A percentile compares a stretch with the other conserved stretches of the same genome.
Conservation (phyloP, 2,329 filamentous ascomycete species). For the Botrytis sinoallii region DNA sequence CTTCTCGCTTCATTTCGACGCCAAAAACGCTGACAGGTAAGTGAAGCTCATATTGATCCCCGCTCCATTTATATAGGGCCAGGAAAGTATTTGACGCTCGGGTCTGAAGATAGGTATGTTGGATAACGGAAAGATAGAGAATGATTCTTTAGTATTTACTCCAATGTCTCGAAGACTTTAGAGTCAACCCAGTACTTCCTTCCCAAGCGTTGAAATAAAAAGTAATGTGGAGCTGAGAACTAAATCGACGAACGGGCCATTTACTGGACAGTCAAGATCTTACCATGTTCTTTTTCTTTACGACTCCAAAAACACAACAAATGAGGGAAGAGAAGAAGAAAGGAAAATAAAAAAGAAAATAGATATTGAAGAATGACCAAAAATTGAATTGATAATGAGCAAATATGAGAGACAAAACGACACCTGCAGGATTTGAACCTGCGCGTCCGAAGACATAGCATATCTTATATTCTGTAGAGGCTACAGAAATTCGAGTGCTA, state of each 20-base stretch:
- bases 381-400: not conserved
- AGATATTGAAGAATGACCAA: not conserved
- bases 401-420: not conserved
- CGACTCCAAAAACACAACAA: not conserved
- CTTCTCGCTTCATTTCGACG: not conserved
- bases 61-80: not conserved
- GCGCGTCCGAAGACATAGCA: constrained; percentile 39
- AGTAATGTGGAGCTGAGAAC: not conserved
- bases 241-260: not conserved
- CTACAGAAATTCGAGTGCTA: constrained; percentile 36
- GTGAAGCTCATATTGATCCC: not conserved
- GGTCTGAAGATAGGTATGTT: not conserved
- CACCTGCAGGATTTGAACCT: constrained; percentile 39
- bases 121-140: not conserved
- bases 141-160: not conserved
- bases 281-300: not conserved
- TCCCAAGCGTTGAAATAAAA: not conserved
- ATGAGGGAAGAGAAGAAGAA: not conserved
- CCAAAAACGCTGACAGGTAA: not conserved
- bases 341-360: not conserved
- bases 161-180: not conserved
- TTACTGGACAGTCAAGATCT: not conserved
- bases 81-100: not conserved
- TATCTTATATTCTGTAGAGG: constrained; percentile 26
- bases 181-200: not conserved